phyloP scores from a whole-genome alignment of 1,284 basidiomycete species.

The Thecaphora frezii region DNA sequence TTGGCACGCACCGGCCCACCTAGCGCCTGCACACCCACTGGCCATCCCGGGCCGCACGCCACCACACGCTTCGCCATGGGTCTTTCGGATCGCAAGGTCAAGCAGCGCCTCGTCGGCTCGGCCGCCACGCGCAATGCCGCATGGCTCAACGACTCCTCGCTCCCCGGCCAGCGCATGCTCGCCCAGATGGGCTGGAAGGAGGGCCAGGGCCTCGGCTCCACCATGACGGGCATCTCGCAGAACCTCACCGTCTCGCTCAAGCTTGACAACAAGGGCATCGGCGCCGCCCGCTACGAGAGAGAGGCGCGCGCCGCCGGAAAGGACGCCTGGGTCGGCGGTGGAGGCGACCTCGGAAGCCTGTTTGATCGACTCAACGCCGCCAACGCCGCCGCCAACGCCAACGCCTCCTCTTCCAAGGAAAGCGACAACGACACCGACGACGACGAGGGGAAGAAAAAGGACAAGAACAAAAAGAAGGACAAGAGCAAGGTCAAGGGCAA shows the following conservation, averaged over 20 bases:
- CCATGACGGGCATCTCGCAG: constrained; percentile 42
- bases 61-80: constrained; percentile 53
- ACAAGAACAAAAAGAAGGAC: background rate
- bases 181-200: constrained; percentile 56
- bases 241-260: constrained; percentile 53
- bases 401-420: no score
- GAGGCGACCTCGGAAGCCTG: constrained; percentile 52
- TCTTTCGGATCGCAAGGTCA: constrained; percentile 49
- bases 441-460: constrained; percentile 10
- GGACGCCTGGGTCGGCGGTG: constrained; percentile 54
- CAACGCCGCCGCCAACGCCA: constrained; percentile 24
- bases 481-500: background rate
- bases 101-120: constrained; percentile 54
- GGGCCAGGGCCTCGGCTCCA: constrained; percentile 50
- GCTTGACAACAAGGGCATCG: constrained; percentile 58
- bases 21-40: no score
- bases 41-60: no score
- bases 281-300: constrained; percentile 49
- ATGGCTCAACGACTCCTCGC: constrained; percentile 51
- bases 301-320: constrained; percentile 48
- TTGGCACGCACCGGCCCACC: no score
- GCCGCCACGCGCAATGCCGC: constrained; percentile 45
- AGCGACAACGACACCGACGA: constrained; percentile 17
- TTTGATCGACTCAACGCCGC: constrained; percentile 56
- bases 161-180: constrained; percentile 57